Base-by-base conservation (phyloP, 2,329 filamentous ascomycete species). In the Xylariaceae sp. region DNA sequence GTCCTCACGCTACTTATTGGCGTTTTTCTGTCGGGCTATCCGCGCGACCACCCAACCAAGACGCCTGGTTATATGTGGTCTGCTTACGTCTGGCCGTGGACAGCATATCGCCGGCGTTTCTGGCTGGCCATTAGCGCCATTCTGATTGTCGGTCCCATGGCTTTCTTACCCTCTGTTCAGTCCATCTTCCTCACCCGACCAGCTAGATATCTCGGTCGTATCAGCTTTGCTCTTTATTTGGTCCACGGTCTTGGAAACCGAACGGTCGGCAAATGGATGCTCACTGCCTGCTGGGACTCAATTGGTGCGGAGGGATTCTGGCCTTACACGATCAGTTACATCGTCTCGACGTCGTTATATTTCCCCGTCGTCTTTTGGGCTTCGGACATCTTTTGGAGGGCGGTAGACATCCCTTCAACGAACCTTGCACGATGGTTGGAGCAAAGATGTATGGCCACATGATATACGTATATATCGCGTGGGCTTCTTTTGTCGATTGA, bases 171-270 rank as follows among this genome's bases (percentile, higher is more conserved):
- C 1, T 49, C 43, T 8, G 37, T 56, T 7, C 57, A 58, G 38
- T 42, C 44, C 7, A 15, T 55, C 33, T 54, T 58, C 34, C 45
- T 57, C 17, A 55, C 54, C 19, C 54, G 59, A n/a, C 55, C 44
- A 11, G 69, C 73, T 11, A 75, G 76, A 49, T 81, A 81, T 53
- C 69, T 77, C 16, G 78, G 72, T 11, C 67, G 69, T 19, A 73
- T 80, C 45, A 78, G 73, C 42, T 81, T 74, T 47, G 72, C 76
- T 3, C 64, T 81, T 3, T 81, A 81, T 49, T 64, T 81, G 6
- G 68, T 74, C n/a, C 77, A 81, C 50, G 77, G 77, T 0, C 68
- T 60, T 13, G 57, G 55, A 15, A 60, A 60, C 19, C 43, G 52
- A 28, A 60, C 54, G 15, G 35, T 60, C 17, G 55, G 56, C 30